Percentiles rank a stretch among this genome's conserved stretches.
Conservation (phyloP, 257 asterid species). For the Coffea canephora region DNA sequence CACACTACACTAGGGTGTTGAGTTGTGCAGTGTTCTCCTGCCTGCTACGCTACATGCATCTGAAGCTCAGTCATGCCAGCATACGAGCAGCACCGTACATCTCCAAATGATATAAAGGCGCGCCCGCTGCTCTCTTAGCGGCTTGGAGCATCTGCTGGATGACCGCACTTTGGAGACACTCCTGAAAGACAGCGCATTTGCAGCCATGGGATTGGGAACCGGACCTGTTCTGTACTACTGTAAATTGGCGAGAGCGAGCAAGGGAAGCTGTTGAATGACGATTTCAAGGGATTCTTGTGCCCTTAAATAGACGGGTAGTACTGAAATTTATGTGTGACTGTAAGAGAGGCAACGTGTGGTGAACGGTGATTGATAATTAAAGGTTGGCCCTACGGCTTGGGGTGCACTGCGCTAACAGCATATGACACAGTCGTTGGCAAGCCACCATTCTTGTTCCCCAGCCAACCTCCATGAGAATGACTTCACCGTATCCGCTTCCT, state of each 20-base stretch:
- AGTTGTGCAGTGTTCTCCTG: no score
- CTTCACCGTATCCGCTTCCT: slow-evolving; percentile 43
- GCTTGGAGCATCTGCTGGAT: slow-evolving; percentile 61
- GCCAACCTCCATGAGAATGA: slow-evolving; percentile 50
- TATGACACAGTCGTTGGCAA: slow-evolving; percentile 32
- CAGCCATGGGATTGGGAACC: slow-evolving; percentile 30
- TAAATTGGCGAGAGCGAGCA: not conserved
- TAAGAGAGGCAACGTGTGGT: slow-evolving; percentile 42
- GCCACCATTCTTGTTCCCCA: slow-evolving; percentile 46
- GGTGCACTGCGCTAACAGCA: slow-evolving; percentile 33
- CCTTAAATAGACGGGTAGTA: slow-evolving; percentile 1
- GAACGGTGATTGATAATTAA: slow-evolving; percentile 39
- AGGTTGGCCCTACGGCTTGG: slow-evolving; percentile 27
- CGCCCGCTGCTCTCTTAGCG: slow-evolving; percentile 63
- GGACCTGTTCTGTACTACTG: not conserved
- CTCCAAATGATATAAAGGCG: slow-evolving; percentile 84
- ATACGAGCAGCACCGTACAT: slow-evolving; percentile 65
- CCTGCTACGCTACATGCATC: no score
- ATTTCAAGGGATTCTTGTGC: slow-evolving; percentile 6
- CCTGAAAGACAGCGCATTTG: slow-evolving; percentile 30
- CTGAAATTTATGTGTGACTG: slow-evolving; percentile 20
- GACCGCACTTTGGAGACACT: slow-evolving; percentile 56
- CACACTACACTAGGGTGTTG: no score
- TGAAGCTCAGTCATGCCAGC: slow-evolving; percentile 39
- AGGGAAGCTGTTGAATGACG: slow-evolving; percentile 6